Evolutionary conservation across 805 yeast genomes (phyloP).

Genomic region (Metschnikowia cerradonensis): DNA sequence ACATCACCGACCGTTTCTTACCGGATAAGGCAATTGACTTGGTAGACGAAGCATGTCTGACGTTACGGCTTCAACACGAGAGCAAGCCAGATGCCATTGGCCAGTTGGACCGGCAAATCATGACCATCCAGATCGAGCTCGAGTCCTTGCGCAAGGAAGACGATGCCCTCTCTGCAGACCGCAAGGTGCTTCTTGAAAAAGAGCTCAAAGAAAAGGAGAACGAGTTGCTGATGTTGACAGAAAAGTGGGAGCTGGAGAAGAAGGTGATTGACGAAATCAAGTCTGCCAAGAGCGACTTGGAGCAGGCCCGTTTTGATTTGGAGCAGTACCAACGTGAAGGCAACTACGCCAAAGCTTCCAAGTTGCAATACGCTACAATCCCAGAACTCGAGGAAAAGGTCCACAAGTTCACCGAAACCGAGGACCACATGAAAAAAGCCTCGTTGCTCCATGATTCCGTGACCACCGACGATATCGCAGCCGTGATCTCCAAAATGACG

Average conservation of each 20-base stretch:
- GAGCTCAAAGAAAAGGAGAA: conserved; percentile 58
- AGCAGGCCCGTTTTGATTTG: conserved; percentile 76
- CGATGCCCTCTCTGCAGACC: conserved; percentile 75
- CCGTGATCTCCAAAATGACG: conserved; percentile 89
- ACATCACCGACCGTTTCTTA: conserved; percentile 82
- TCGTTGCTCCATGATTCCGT: conserved; percentile 81
- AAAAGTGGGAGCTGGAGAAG: conserved; percentile 84
- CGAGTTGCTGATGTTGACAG: conserved; percentile 69
- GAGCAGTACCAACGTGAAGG: conserved; percentile 82
- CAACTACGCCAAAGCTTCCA: conserved; percentile 84
- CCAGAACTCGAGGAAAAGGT: conserved; percentile 72
- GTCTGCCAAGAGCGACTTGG: conserved; percentile 74
- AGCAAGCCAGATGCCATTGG: conserved; percentile 94
- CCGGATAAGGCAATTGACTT: conserved; percentile 97
- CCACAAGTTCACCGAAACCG: conserved; percentile 40
- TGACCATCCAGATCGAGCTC: conserved; percentile 92
- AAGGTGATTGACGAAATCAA: conserved; percentile 73
- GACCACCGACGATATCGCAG: conserved; percentile 89
- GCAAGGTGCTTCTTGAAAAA: conserved; percentile 68
- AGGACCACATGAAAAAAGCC: conserved; percentile 25
- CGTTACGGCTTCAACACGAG: conserved; percentile 89
- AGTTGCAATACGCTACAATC: conserved; percentile 79
- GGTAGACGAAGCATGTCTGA: conserved; percentile 97
- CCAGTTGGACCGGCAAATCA: conserved; percentile 78
- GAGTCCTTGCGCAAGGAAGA: conserved; percentile 93